A percentile compares a stretch with the other conserved stretches of the same genome.
These are phyloP conservation scores for Pseudoscleropodium purum DNA, from an alignment of 225 moss, liverwort and hornwort species.

Conservation along the genomic window DNA sequence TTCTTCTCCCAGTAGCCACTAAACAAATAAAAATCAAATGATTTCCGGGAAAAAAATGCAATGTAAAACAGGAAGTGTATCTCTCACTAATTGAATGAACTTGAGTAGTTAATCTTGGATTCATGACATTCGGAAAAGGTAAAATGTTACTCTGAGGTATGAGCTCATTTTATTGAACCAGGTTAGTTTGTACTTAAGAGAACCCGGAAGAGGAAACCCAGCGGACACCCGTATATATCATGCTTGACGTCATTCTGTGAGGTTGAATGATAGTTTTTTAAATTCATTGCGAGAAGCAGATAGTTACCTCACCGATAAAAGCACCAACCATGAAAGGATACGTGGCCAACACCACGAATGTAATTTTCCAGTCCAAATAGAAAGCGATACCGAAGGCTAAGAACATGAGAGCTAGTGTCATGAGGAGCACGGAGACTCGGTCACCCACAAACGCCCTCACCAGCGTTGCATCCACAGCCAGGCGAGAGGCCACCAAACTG, in stretches of 20 bases:
- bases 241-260: not conserved
- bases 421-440: conserved; percentile 40
- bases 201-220: not conserved
- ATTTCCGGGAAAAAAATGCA: no score
- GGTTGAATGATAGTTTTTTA: not conserved
- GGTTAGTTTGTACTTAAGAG: not conserved
- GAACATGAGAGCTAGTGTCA: conserved; percentile 44
- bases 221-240: not conserved
- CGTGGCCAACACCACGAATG: conserved; percentile 55
- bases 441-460: conserved; percentile 52
- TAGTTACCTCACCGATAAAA: conserved; percentile 45
- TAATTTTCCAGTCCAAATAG: conserved; percentile 55
- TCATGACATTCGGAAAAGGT: not conserved
- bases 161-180: not conserved
- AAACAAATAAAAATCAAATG: not conserved
- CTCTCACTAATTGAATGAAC: not conserved
- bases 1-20: not conserved
- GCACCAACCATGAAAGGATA: conserved; percentile 63
- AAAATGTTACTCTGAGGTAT: not conserved
- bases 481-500: conserved; percentile 42
- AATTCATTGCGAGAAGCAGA: not conserved
- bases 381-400: conserved; percentile 53
- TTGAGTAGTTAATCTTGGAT: not conserved
- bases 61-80: not conserved
- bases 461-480: conserved; percentile 45